Conservation (phyloP, 192 early-diverging fungal species). For the Coemansia pectinata region DNA sequence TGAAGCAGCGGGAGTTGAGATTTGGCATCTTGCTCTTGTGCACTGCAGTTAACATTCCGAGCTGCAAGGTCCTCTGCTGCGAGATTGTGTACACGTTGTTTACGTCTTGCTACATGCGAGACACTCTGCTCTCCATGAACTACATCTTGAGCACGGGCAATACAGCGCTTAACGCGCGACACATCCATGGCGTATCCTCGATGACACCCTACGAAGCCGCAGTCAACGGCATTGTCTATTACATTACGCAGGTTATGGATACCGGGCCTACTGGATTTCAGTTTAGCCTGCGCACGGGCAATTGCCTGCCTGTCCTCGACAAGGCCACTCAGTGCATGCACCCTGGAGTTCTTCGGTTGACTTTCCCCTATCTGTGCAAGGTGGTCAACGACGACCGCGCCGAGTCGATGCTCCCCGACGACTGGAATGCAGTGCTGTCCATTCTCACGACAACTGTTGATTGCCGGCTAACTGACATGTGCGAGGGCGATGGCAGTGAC, state of each 20-base stretch:
- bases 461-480: constrained; percentile 22
- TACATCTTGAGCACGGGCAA: constrained; percentile 38
- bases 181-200: constrained; percentile 16
- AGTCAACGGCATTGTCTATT: constrained; percentile 54
- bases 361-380: constrained; percentile 50
- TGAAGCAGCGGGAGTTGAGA: constrained; percentile 26
- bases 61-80: constrained; percentile 36
- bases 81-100: constrained; percentile 48
- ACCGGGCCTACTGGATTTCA: constrained; percentile 48
- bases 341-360: constrained; percentile 38
- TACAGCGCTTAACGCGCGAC: constrained; percentile 17
- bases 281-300: constrained; percentile 51
- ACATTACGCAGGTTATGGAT: constrained; percentile 54
- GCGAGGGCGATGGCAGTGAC: constrained; percentile 1
- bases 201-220: constrained; percentile 46
- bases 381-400: constrained; percentile 46
- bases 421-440: constrained; percentile 37
- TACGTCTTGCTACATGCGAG: constrained; percentile 55
- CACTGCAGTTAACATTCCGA: constrained; percentile 29
- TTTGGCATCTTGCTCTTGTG: constrained; percentile 40
- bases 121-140: constrained; percentile 51
- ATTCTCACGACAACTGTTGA: constrained; percentile 37
- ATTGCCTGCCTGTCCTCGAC: constrained; percentile 50
- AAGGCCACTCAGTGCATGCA: constrained; percentile 48
- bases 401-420: constrained; percentile 39